Base-by-base conservation (phyloP, 345 rosid genomes). In the Eucalyptus sp. region DNA sequence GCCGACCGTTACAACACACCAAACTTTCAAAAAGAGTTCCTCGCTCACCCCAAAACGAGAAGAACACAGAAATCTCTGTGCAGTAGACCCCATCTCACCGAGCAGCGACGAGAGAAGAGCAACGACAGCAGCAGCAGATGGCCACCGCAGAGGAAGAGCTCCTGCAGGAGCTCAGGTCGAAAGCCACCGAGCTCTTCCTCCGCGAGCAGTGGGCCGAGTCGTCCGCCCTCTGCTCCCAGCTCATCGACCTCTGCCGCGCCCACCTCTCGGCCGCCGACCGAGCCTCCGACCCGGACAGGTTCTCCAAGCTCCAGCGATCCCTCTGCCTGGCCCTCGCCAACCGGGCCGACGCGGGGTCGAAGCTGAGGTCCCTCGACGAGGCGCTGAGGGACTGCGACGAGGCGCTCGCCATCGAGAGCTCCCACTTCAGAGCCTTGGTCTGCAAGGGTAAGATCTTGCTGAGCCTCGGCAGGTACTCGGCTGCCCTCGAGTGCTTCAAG, bases 361-460 rank as follows among this genome's bases (percentile, higher is more conserved):
- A 92, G 92, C 91, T 93, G 87, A 92, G 94, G 62, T 94, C 94
- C 90, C 92, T 92, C 41, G 62, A 50, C 22, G 93, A 89, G 86
- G 98, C 99, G 2, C 51, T 95, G 86, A 48, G 52, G 17, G 98
- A 97, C 50, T 97, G 98, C 84, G 94, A 96, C 62, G 89, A 89
- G 88, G 97, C 97, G 15, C 93, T 96, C 87, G 90, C 88, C 66
- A 93, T 97, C 25, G 97, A 95, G 71, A 87, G 87, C 31, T 88
- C 94, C 88, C 99, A 96, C 91, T 96, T 95, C 95, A 97, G 96
- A 94, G 90, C 99, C 89, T 95, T 96, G 87, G 85, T 95, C 83
- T 95, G 97, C 88, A 97, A 97, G 90, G 99, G 98, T 64, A 96
- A 94, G 92, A 91, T 95, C 90, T 92, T 96, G 91, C 94, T 97